Conservation (phyloP, 1,139 yeast genomes). For the Hansenula lynferdii region DNA sequence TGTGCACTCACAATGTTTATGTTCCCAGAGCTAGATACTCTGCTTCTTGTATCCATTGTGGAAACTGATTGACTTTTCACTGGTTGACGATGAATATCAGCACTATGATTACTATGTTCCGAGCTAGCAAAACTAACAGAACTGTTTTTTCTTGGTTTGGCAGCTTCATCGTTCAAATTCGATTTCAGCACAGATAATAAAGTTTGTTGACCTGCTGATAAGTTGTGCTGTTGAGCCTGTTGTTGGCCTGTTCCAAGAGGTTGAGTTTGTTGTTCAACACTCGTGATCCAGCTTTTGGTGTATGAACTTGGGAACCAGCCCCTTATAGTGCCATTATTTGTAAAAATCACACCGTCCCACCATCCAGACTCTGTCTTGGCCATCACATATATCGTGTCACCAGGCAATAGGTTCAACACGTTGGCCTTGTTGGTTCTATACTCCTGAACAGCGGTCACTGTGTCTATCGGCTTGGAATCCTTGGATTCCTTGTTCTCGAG, state of each 20-base stretch:
- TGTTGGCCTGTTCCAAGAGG: too few relatives aligned
- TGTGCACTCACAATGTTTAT: constrained; percentile 26
- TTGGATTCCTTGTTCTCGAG: not conserved
- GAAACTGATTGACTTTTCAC: not conserved
- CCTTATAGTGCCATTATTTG: constrained; percentile 32
- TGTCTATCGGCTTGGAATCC: constrained; percentile 18
- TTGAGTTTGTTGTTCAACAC: constrained; percentile 24
- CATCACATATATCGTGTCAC: constrained; percentile 31
- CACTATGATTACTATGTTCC: constrained; percentile 14
- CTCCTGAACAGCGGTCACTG: constrained; percentile 19
- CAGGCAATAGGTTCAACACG: constrained; percentile 19
- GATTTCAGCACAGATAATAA: constrained; percentile 10
- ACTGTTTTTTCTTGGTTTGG: constrained; percentile 17
- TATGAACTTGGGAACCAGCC: constrained; percentile 77
- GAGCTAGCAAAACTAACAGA: constrained; percentile 19
- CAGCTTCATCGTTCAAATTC: constrained; percentile 11
- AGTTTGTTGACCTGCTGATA: too few relatives aligned
- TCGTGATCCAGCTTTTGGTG: constrained; percentile 28
- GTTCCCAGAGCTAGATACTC: constrained; percentile 8
- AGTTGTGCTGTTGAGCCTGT: constrained; percentile 2
- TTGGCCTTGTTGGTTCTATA: constrained; percentile 16
- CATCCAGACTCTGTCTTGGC: constrained; percentile 55
- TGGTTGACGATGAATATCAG: too few relatives aligned
- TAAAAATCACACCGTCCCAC: constrained; percentile 68
- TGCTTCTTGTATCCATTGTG: constrained; percentile 2